Evolutionary conservation across 2,329 filamentous ascomycete genomes (phyloP), one percentile per base, ranked within the genome.

Genomic region (Colletotrichum sublineola): DNA sequence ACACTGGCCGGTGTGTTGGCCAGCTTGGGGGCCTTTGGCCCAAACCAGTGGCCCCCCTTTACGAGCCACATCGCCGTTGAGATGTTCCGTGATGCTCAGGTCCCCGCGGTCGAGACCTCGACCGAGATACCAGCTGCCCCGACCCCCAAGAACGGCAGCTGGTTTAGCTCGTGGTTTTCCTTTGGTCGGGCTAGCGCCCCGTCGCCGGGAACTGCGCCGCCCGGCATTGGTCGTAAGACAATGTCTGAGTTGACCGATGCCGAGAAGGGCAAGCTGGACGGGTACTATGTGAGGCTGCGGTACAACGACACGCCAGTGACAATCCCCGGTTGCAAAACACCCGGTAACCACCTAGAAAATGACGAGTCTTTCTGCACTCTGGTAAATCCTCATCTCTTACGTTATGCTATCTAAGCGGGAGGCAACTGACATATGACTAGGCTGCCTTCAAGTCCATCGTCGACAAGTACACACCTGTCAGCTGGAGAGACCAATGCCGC

Each of bases 21-120:
- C 20, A 94, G 93, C 75, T 82, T 98, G 8, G 96, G 96, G 3
- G 93, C 93, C 3, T 96, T 94, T 79, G 86, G 93, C 53, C 84
- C 84, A 29, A 89, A 88, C 60, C 87, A 88, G 46, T 99, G 96
- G 96, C 96, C 96, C 0, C 95, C 95, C 0, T 99, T 96, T 79
- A 98, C 96, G 0, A 96, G 93, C 76, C 95, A 97, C 77, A 88
- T 99, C 75, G 95, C 96, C 42, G 86, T 99, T 67, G 96, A 99
- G 82, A 87, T 98, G 74, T 98, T 98, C 85, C 90, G 88, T 52
- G 87, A 89, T 75, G 80, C 83, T 52, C 77, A 80, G 56, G 67
- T 48, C 12, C 60, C 77, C 50, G 15, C 67, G 9, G 42, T 60
- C 46, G 71, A 72, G 29, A 74, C 38, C 68, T 75, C 69, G 76